These are phyloP conservation scores for Dothistroma pini DNA, from an alignment of 2,329 filamentous ascomycete genomes.

Conservation along the genomic window DNA sequence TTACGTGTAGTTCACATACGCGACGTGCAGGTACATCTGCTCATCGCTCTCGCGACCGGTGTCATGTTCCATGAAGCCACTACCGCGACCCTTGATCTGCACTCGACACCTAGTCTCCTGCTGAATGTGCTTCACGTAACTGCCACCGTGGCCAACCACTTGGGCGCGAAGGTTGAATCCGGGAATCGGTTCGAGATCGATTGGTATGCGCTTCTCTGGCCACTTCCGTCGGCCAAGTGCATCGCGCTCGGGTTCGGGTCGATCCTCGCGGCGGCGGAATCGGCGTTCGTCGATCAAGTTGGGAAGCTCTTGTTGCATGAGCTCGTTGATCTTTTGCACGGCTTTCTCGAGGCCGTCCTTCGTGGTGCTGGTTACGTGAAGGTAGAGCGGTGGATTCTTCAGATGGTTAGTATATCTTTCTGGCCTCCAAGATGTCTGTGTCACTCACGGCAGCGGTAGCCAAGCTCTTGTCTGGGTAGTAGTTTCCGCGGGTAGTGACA, in stretches of 20 bases:
- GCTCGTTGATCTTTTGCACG: conserved; percentile 81
- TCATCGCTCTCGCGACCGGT: conserved; percentile 92
- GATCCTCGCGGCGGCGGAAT: conserved; percentile 71
- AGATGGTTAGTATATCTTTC: background rate
- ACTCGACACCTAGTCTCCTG: conserved; percentile 92
- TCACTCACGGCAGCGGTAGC: conserved; percentile 79
- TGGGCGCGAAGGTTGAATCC: conserved; percentile 96
- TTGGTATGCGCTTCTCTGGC: conserved; percentile 93
- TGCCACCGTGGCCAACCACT: conserved; percentile 89
- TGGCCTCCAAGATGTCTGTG: conserved; percentile 4
- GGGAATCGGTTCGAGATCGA: conserved; percentile 82
- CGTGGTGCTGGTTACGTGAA: conserved; percentile 89
- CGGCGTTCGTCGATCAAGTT: conserved; percentile 92
- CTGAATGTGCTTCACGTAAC: conserved; percentile 98
- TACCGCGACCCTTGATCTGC: conserved; percentile 95
- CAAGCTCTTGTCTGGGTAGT: conserved; percentile 97
- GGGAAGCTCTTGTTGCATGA: conserved; percentile 94
- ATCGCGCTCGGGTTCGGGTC: conserved; percentile 65
- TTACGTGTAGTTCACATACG: conserved; percentile 55
- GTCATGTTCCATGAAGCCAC: conserved; percentile 84
- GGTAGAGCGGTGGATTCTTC: conserved; percentile 71
- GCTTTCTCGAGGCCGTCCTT: conserved; percentile 91
- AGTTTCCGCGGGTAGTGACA: conserved; percentile 96
- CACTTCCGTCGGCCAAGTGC: conserved; percentile 95
- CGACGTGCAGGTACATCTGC: conserved; percentile 93